Evolutionary conservation across 495 filamentous ascomycete species (phyloP), one percentile per base, ranked within the genome.

Genomic region (Xylaria intraflava): DNA sequence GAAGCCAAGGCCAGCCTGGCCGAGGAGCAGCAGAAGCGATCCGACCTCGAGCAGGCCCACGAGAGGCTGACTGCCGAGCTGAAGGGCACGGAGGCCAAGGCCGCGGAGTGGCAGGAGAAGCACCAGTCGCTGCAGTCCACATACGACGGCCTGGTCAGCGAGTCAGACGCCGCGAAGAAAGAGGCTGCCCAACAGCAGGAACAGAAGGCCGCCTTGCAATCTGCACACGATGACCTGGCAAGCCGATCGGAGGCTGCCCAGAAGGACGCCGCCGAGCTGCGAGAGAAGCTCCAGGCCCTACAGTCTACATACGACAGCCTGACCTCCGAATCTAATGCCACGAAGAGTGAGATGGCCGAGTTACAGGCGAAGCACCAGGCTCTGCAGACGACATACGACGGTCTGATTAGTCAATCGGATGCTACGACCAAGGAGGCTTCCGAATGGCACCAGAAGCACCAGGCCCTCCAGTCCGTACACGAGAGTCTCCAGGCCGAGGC

Each of bases 271-370:
- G 46, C 27, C 6, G 45, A 55, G 36, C 49, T 45, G 53, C 45
- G 49, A 44, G 46, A 29, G 23, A 55, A 55, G 36, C 55, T 53
- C 29, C 22, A 51, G 33, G 29, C 27, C 7, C 33, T 57, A 1
- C 55, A 51, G 22, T 19, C 39, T 22, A 35, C 40, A 12, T 17
- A 57, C 26, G 48, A 57, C n/a, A 35, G 7, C 12, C 35, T 57
- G 6, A 17, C 27, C 11, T 6, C 11, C 7, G 31, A 57, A 26
- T 41, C 49, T 7, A 49, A 53, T 20, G 55, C 24, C 33, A 10
- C 47, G 10, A 46, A 43, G 29, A 57, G 47, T 31, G 48, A 52
- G 8, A 9, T 36, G 1, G 24, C 42, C 24, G 33, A 57, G 8
- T 57, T 41, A 43, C 33, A 52, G n/a, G 26, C 30, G 16, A 50